These are phyloP conservation scores for Agrostemma githago DNA, from an alignment of 148 eudicot species.

Conservation along the genomic window DNA sequence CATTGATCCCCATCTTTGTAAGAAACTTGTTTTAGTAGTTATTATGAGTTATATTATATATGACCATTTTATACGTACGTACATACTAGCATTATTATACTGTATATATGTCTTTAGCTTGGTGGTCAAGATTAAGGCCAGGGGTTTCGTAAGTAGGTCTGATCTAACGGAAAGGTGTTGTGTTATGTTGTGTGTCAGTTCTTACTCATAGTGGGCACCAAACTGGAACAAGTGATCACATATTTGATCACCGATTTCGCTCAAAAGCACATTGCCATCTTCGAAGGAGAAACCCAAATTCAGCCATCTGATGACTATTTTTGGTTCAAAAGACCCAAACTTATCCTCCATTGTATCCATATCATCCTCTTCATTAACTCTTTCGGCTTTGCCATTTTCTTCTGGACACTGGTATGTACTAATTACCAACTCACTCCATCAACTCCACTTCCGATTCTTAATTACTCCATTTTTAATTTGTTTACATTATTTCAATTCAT, in stretches of 20 bases:
- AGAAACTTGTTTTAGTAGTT: neutral
- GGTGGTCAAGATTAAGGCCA: too few species aligned
- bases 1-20: conserved; percentile 18
- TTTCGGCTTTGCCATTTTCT: conserved; percentile 31
- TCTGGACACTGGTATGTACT: conserved; percentile 25
- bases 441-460: too few species aligned
- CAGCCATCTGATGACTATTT: conserved; percentile 34
- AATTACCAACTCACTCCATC: too few species aligned
- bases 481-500: too few species aligned
- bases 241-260: conserved; percentile 18
- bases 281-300: conserved; percentile 6
- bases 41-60: neutral
- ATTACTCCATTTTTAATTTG: too few species aligned
- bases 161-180: too few species aligned
- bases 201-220: conserved; percentile 29
- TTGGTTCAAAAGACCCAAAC: conserved; percentile 27
- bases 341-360: conserved; percentile 23
- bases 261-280: neutral
- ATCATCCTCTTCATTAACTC: conserved; percentile 29
- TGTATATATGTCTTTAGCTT: too few species aligned
- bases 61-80: too few species aligned
- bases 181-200: conserved; percentile 10
- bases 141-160: too few species aligned
- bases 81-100: too few species aligned
- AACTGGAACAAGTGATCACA: conserved; percentile 29